Percentiles rank a stretch among this genome's conserved stretches.
Conservation (phyloP, 2,329 filamentous ascomycete genomes). For the Ceratocystis ficicola region DNA sequence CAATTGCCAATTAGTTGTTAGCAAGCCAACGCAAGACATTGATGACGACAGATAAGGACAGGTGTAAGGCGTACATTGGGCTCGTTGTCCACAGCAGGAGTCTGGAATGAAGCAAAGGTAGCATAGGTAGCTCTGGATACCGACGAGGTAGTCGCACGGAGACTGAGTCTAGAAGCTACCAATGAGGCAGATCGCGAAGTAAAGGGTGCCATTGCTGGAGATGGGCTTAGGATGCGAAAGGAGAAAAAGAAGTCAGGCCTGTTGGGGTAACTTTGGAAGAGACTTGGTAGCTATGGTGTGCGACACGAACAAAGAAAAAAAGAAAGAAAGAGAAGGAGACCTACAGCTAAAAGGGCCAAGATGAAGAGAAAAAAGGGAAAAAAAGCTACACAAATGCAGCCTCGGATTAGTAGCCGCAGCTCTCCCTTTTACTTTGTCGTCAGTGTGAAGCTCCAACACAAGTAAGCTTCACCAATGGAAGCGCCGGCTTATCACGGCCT, state of each 20-base stretch:
- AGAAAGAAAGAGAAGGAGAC: neutral
- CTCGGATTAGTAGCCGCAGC: neutral
- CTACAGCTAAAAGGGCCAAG: too few relatives aligned
- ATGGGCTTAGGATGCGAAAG: neutral
- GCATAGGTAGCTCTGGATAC: constrained; percentile 28
- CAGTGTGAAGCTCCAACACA: neutral
- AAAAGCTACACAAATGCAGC: neutral
- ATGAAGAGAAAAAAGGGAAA: neutral
- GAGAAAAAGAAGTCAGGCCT: neutral
- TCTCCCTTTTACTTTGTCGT: constrained; percentile 14
- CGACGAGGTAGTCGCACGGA: constrained; percentile 9
- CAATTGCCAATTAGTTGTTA: neutral
- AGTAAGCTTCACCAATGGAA: constrained; percentile 3
- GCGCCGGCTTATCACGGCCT: constrained; percentile 29
- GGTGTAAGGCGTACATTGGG: constrained; percentile 60
- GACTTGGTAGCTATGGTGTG: neutral
- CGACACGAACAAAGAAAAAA: neutral
- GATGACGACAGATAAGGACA: neutral
- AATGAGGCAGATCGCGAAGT: constrained; percentile 18
- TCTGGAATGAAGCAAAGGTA: constrained; percentile 72
- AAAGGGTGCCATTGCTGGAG: constrained; percentile 15
- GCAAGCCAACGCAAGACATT: neutral
- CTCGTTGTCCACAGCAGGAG: constrained; percentile 79
- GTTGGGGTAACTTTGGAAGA: neutral
- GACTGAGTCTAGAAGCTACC: constrained; percentile 16